Conservation (phyloP, 306 rosid genomes). For the Castanospermum australe region DNA sequence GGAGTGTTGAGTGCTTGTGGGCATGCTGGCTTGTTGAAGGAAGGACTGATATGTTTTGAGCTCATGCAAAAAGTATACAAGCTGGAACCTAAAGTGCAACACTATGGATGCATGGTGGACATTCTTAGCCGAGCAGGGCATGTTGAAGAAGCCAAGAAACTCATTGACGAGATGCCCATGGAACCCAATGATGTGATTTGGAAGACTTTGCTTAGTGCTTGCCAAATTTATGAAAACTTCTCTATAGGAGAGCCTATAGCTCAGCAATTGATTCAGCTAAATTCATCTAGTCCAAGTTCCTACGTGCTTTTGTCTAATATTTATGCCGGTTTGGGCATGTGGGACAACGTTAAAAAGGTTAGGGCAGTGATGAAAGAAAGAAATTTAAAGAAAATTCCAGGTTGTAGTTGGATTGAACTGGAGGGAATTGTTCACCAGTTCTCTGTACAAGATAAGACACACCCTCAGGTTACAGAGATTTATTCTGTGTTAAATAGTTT, state of each 20-base stretch:
- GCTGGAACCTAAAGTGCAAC: constrained; percentile 71
- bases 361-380: constrained; percentile 59
- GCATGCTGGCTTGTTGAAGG: constrained; percentile 72
- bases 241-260: constrained; percentile 55
- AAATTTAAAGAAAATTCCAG: constrained; percentile 54
- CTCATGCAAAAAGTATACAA: constrained; percentile 71
- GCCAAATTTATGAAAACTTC: constrained; percentile 49
- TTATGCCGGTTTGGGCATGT: constrained; percentile 62
- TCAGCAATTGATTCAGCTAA: constrained; percentile 38
- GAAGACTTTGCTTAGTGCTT: constrained; percentile 75
- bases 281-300: constrained; percentile 52
- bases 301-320: constrained; percentile 71
- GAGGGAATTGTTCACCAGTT: constrained; percentile 70
- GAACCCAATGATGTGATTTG: constrained; percentile 78
- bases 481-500: constrained; percentile 55
- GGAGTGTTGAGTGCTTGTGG: constrained; percentile 71
- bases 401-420: constrained; percentile 77
- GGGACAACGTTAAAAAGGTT: constrained; percentile 56
- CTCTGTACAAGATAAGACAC: constrained; percentile 61
- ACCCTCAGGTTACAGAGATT: constrained; percentile 60
- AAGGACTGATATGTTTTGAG: constrained; percentile 70
- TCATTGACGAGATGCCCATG: constrained; percentile 63
- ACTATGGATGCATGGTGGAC: constrained; percentile 78
- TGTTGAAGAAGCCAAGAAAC: constrained; percentile 56
- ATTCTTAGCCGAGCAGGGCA: constrained; percentile 68